Base-by-base conservation (phyloP, 2,329 filamentous ascomycete species). In the Colletotrichum tropicale region DNA sequence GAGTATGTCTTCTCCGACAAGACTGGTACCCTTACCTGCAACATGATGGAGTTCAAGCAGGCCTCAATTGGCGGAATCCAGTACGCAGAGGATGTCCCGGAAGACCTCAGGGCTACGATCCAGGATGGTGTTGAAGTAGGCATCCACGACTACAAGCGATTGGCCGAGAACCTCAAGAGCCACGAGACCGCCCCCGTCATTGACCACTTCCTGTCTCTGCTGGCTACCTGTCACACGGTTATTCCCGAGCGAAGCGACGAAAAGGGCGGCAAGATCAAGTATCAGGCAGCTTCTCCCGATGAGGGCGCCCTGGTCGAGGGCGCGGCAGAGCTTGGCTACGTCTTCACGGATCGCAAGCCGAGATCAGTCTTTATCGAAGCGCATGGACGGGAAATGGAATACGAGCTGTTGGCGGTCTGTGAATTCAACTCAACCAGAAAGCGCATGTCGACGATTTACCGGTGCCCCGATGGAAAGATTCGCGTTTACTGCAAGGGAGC, bases 1-100 rank as follows among this genome's bases (percentile, higher is more conserved):
- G 97, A 98, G 82, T 99, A 98, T 81, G 97, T 99, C 78, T 99
- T 99, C 84, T 98, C 96, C 0, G 96, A 98, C 88, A 98, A 98
- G 88, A 98, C 96, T 2, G 96, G 96, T 58, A 98, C 96, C 6
- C 88, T 98, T 81, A 98, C 96, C n/a, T 98, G 96, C 86, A 98
- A 98, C 82, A 93, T 95, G 90, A 98, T 99, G 97, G 96, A 98
- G 84, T 99, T 98, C 85, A 96, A 96, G 83, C 96, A 98, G 84
- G 98, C 95, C 81, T 94, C 94, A 1, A 98, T 99, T 81, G 95
- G 92, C 30, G 97, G 97, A 30, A 93, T 98, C 69, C 96, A 98
- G 85, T 99, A 99, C 82, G 94, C 95, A 15, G 96, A 97, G 70
- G 95, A 96, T 58, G 93, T 98, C 3, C 94, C 97, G 0, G 97